These are phyloP conservation scores for Trichoderma gracile DNA, from an alignment of 2,329 filamentous ascomycete genomes.

Conservation along the genomic window DNA sequence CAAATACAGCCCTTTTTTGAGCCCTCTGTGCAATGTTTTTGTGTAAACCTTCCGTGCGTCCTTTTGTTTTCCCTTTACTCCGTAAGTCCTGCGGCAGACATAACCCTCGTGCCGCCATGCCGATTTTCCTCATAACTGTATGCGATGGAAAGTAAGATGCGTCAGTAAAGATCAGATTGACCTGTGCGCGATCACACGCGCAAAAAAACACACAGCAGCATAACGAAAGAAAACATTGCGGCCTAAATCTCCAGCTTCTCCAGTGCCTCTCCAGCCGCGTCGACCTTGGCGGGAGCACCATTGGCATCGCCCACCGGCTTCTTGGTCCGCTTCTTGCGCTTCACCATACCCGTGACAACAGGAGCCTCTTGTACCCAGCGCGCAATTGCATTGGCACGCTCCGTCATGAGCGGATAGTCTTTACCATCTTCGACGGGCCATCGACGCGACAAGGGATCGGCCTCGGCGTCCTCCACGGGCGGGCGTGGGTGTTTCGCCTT, in stretches of 20 bases:
- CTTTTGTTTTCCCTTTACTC: neutral
- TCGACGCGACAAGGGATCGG: conserved; percentile 44
- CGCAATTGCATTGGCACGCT: conserved; percentile 67
- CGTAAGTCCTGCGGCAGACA: neutral
- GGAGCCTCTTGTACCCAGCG: conserved; percentile 68
- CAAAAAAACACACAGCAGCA: neutral
- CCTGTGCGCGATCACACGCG: neutral
- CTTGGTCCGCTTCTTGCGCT: conserved; percentile 43
- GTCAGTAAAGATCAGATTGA: neutral
- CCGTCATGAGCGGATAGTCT: conserved; percentile 69
- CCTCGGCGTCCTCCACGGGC: neutral
- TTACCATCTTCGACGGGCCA: conserved; percentile 66
- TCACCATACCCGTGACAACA: conserved; percentile 39
- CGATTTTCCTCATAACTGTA: neutral
- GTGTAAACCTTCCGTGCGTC: neutral
- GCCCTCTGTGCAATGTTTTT: neutral
- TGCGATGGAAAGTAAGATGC: neutral
- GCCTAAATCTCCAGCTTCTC: conserved; percentile 10
- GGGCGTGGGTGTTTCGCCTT: neutral
- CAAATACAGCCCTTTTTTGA: neutral
- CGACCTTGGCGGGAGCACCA: neutral
- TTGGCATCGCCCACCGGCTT: conserved; percentile 24
- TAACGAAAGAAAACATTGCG: neutral
- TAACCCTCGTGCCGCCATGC: neutral
- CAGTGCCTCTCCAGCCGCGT: neutral